Base-by-base conservation (phyloP, 2,329 filamentous ascomycete species). In the Karstenula rhodostoma region DNA sequence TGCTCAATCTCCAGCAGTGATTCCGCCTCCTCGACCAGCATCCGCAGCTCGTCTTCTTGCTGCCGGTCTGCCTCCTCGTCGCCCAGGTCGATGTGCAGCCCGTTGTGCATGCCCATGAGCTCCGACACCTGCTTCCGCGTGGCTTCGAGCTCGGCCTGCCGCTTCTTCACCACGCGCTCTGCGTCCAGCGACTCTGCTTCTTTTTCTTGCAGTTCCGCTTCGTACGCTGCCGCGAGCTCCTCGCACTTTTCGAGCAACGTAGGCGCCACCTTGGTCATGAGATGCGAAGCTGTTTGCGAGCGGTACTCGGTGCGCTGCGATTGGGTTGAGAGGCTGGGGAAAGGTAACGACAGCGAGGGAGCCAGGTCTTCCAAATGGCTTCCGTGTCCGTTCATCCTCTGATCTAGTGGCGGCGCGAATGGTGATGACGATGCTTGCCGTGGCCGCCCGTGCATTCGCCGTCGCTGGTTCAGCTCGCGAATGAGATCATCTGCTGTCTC, bases 401-500 rank as follows among this genome's bases (percentile, higher is more conserved):
- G 69, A 35, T 73, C 73, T 12, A 70, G 78, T 60, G 69, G 77
- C 13, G 78, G 75, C 8, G 76, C 79, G 60, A 84, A 84, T 1
- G 84, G 84, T 5, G 84, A 94, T 0, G 93, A 96, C 0, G 93
- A 96, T 7, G 91, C 84, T 61, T 92, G 87, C 13, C 89, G 89
- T 6, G 85, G 84, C 23, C 77, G 77, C 43, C 69, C 70, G 61
- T 85, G 83, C 56, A 89, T 86, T 53, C 90, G 86, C 63, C 90
- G 87, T 55, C 84, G 80, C 62, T 82, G 88, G 84, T 96, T 95
- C 40, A 87, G 80, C 56, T 84, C 81, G 73, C 91, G 89, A 68
- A 97, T 93, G 55, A 97, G 83, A 65, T 94, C 90, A 70, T 96
- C 92, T 12, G 93, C 93, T 0, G 92, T 91, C 63, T 96, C 85